Evolutionary conservation across 106 monocot species (phyloP).

Genomic region (Phalaenopsis aphrodite): DNA sequence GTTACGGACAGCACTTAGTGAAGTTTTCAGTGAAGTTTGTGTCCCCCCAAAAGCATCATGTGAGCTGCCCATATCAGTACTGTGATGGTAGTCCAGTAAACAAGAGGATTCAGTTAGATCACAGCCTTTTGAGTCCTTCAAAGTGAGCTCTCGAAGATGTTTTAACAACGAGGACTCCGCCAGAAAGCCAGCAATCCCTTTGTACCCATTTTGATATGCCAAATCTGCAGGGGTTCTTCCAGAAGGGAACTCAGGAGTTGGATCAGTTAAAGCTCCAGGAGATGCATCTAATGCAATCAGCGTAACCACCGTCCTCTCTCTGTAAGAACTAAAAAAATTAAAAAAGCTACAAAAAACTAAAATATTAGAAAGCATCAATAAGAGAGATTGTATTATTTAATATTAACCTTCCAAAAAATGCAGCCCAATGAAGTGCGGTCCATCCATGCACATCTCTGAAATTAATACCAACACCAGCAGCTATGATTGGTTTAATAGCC

Average conservation of each 20-base stretch:
- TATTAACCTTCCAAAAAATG: slow-evolving; percentile 70
- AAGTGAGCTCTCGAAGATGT: slow-evolving; percentile 58
- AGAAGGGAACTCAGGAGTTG: slow-evolving; percentile 60
- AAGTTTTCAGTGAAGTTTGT: slow-evolving; percentile 42
- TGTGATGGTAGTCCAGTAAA: slow-evolving; percentile 25
- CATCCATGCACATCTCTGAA: slow-evolving; percentile 86
- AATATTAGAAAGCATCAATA: background rate
- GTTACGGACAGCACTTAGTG: slow-evolving; percentile 70
- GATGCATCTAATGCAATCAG: slow-evolving; percentile 57
- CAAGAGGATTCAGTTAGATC: slow-evolving; percentile 26
- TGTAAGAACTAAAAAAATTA: slow-evolving; percentile 16
- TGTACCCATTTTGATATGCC: slow-evolving; percentile 85
- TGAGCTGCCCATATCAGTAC: slow-evolving; percentile 14
- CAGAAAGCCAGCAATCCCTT: slow-evolving; percentile 92
- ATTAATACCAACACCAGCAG: slow-evolving; percentile 70
- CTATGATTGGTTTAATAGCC: slow-evolving; percentile 63
- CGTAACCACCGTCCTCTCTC: slow-evolving; percentile 62
- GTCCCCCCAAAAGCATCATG: slow-evolving; percentile 17
- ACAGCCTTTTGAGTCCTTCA: slow-evolving; percentile 42
- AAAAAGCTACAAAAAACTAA: background rate
- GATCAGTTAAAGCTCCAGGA: slow-evolving; percentile 73
- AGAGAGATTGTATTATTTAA: background rate
- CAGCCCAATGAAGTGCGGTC: slow-evolving; percentile 99
- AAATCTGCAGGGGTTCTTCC: slow-evolving; percentile 96
- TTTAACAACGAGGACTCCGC: slow-evolving; percentile 71